A percentile compares a stretch with the other conserved stretches of the same genome.
Evolutionary conservation across 768 basidiomycete species (phyloP).

Genomic region (Strobilomyces confusus): DNA sequence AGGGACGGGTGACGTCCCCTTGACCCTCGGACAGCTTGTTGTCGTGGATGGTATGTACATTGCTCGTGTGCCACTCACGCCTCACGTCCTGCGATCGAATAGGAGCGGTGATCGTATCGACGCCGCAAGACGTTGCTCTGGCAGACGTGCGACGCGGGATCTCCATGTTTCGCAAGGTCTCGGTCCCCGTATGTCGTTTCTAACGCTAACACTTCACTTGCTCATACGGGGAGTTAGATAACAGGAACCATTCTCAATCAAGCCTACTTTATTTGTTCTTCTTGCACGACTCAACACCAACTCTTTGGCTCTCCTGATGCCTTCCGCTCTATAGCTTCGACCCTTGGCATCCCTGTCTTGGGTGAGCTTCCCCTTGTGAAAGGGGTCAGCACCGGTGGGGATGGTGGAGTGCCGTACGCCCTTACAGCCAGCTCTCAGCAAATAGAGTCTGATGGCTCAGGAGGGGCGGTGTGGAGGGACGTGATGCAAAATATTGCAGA

Average conservation of each 20-base stretch:
- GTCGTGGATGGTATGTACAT: constrained; percentile 66
- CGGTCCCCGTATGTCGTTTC: constrained; percentile 65
- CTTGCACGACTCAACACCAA: constrained; percentile 59
- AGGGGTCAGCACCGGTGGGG: constrained; percentile 68
- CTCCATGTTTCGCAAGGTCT: constrained; percentile 85
- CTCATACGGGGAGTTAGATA: constrained; percentile 47
- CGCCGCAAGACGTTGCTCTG: constrained; percentile 91
- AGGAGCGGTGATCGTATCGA: constrained; percentile 94
- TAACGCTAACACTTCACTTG: neutral
- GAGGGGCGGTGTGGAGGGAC: constrained; percentile 30
- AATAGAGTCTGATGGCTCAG: constrained; percentile 20
- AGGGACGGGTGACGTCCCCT: constrained; percentile 93
- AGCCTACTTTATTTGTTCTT: constrained; percentile 75
- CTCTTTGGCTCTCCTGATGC: constrained; percentile 67
- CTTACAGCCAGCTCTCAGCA: constrained; percentile 22
- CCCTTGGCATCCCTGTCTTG: constrained; percentile 60
- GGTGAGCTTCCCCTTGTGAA: constrained; percentile 80
- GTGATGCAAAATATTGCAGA: constrained; percentile 29
- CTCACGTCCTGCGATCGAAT: neutral
- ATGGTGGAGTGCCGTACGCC: constrained; percentile 58
- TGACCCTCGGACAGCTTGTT: constrained; percentile 87
- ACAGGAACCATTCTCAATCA: constrained; percentile 86
- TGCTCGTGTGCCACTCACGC: too few relatives aligned
- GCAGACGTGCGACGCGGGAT: constrained; percentile 92
- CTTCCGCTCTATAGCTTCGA: constrained; percentile 56